A percentile compares a stretch with the other conserved stretches of the same genome.
phyloP scores from a whole-genome alignment of 2,329 filamentous ascomycete genomes.

The Alternaria solani region DNA sequence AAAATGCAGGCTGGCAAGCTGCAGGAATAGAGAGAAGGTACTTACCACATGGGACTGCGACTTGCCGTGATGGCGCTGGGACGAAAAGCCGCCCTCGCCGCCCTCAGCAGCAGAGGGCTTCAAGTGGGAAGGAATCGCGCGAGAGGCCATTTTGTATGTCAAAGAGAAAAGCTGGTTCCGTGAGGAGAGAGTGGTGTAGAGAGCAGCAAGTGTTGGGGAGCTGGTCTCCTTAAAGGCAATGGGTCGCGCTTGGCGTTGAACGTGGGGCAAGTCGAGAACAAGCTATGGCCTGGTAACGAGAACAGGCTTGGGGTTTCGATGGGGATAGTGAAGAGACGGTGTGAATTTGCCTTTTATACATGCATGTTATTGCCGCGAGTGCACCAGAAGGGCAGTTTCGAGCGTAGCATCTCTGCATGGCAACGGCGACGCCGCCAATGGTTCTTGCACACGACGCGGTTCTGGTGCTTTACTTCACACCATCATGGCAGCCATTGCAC shows the following conservation, averaged over 20 bases:
- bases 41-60: conserved; percentile 85
- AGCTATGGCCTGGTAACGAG: conserved; percentile 26
- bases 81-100: conserved; percentile 58
- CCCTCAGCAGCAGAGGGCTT: conserved; percentile 64
- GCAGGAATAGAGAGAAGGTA: conserved; percentile 37
- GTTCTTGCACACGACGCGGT: conserved; percentile 11
- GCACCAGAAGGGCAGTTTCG: conserved; percentile 20
- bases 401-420: conserved; percentile 25
- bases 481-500: not conserved
- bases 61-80: conserved; percentile 79
- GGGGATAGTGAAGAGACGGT: conserved; percentile 21
- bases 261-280: conserved; percentile 38
- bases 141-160: conserved; percentile 69
- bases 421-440: conserved; percentile 23
- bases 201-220: conserved; percentile 26
- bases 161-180: conserved; percentile 7
- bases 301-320: conserved; percentile 14
- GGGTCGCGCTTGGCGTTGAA: conserved; percentile 22
- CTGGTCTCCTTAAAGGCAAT: conserved; percentile 35
- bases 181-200: conserved; percentile 12
- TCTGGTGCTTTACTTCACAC: not conserved
- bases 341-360: conserved; percentile 25
- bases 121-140: conserved; percentile 82
- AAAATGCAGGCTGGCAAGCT: not conserved
- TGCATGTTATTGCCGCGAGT: conserved; percentile 20